phyloP scores from a whole-genome alignment of 148 eudicot species.

The Amaranthus palmeri region DNA sequence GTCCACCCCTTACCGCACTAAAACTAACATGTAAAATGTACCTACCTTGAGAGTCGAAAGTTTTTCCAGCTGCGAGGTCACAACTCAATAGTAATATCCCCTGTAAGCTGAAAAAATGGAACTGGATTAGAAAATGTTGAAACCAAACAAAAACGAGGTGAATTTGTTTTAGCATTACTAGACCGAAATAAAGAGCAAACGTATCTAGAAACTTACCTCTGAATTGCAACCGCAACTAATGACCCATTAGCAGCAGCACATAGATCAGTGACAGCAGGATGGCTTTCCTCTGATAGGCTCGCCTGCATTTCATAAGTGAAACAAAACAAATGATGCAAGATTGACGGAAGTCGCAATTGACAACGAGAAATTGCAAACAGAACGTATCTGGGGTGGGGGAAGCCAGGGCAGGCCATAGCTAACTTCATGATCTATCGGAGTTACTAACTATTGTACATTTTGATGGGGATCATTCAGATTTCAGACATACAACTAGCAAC shows the following conservation, averaged over 20 bases:
- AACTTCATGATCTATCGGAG: neutral
- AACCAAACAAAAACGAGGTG: neutral
- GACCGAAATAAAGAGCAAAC: conserved; percentile 3
- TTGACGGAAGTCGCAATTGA: neutral
- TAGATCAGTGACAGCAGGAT: conserved; percentile 47
- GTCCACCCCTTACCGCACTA: no score
- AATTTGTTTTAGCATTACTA: neutral
- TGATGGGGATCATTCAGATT: no score
- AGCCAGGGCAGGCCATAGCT: neutral
- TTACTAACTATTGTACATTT: no score
- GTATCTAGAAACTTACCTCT: conserved; percentile 44
- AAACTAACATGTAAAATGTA: neutral
- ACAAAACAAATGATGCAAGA: conserved; percentile 9
- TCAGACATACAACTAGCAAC: no score
- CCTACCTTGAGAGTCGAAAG: conserved; percentile 53
- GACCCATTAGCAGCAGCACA: conserved; percentile 59
- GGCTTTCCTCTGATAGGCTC: conserved; percentile 46
- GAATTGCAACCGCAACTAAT: conserved; percentile 68
- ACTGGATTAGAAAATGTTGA: neutral
- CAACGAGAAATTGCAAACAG: neutral
- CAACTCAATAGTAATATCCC: conserved; percentile 74
- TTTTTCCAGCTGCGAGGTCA: conserved; percentile 46
- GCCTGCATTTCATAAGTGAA: conserved; percentile 43
- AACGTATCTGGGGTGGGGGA: neutral
- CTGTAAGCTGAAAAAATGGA: conserved; percentile 48